These are phyloP conservation scores for Tulasnella sp. DNA, from an alignment of 768 basidiomycete species.

Conservation along the genomic window DNA sequence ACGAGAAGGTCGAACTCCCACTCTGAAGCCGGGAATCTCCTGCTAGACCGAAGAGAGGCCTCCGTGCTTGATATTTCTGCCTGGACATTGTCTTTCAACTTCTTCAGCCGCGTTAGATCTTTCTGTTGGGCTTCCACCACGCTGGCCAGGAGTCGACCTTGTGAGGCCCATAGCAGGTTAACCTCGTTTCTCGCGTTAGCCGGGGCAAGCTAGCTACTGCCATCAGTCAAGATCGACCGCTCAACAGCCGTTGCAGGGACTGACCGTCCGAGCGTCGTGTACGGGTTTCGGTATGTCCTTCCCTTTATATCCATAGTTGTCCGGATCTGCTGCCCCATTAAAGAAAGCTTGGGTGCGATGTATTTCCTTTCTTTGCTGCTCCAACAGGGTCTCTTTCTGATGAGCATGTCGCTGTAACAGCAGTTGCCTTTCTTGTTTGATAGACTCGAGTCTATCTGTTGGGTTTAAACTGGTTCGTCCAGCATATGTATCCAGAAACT, in stretches of 20 bases:
- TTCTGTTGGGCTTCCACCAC: neutral
- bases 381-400: neutral
- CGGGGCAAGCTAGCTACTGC: neutral
- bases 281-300: neutral
- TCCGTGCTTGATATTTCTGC: neutral
- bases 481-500: neutral
- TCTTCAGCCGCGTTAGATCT: neutral
- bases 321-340: slow-evolving; percentile 4
- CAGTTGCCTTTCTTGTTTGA: neutral
- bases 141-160: neutral
- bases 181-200: neutral
- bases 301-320: neutral
- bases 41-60: neutral
- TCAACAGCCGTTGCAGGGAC: neutral
- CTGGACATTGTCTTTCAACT: neutral
- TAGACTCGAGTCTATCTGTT: slow-evolving; percentile 1
- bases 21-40: slow-evolving; percentile 3
- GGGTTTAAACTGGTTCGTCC: neutral
- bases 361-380: neutral
- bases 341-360: neutral
- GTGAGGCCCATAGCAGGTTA: neutral
- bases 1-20: slow-evolving; percentile 23
- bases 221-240: neutral
- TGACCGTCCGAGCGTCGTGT: neutral
- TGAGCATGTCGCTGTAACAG: neutral